Conservation (phyloP, 495 filamentous ascomycete genomes). For the Penicillium egyptiacum region DNA sequence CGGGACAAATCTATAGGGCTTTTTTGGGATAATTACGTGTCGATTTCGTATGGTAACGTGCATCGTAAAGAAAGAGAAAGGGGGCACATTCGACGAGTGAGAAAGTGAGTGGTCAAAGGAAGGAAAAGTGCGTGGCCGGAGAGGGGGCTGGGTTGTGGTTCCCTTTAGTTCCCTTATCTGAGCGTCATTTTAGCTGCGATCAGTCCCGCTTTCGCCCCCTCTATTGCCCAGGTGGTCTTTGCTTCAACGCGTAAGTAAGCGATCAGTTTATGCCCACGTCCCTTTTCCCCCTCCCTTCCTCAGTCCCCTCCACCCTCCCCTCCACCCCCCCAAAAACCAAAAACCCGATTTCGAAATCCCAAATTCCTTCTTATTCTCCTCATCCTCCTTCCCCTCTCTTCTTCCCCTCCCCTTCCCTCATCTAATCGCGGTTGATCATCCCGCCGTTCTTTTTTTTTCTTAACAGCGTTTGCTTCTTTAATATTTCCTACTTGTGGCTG, state of each 20-base stretch:
- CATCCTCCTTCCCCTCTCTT: conserved; percentile 38
- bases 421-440: conserved; percentile 30
- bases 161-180: background rate
- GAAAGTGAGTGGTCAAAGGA: conserved; percentile 20
- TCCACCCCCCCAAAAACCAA: conserved; percentile 21
- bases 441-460: conserved; percentile 35
- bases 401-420: conserved; percentile 39
- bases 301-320: conserved; percentile 27
- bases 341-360: conserved; percentile 19
- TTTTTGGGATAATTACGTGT: conserved; percentile 26
- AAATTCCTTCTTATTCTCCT: conserved; percentile 36
- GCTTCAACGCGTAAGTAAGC: conserved; percentile 28
- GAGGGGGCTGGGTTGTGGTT: conserved; percentile 9
- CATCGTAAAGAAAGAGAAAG: conserved; percentile 12
- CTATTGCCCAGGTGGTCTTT: conserved; percentile 5
- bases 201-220: conserved; percentile 23
- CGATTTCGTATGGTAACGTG: conserved; percentile 23
- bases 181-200: background rate
- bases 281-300: conserved; percentile 39
- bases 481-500: conserved; percentile 49
- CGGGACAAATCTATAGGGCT: conserved; percentile 18
- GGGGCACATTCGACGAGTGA: conserved; percentile 11
- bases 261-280: conserved; percentile 30
- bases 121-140: conserved; percentile 32
- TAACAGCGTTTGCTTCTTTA: conserved; percentile 34